Evolutionary conservation across 306 rosid species (phyloP).

Genomic region (Dalbergia cochinchinensis): DNA sequence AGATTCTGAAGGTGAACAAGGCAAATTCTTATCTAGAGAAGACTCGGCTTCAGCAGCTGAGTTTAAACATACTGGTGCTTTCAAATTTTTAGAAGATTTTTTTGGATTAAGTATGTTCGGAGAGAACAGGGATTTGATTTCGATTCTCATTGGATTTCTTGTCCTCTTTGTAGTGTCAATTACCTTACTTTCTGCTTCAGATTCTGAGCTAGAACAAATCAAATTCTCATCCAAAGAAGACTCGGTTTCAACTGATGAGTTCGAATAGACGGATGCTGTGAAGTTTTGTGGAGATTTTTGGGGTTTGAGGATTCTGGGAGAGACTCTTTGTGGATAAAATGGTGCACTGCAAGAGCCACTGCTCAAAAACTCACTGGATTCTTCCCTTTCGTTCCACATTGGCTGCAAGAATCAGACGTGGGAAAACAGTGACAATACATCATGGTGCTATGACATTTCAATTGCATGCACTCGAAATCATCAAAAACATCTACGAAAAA

Average conservation of each 20-base stretch:
- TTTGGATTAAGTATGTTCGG: neutral
- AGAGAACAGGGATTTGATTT: conserved; percentile 4
- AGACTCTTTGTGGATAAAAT: conserved; percentile 69
- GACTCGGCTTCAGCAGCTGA: conserved; percentile 55
- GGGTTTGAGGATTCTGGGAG: conserved; percentile 50
- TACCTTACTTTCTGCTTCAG: conserved; percentile 75
- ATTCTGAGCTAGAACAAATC: conserved; percentile 59
- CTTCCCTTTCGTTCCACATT: conserved; percentile 80
- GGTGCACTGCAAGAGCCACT: conserved; percentile 45
- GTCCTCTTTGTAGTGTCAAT: conserved; percentile 51
- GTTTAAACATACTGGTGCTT: conserved; percentile 48
- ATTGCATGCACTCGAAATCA: conserved; percentile 26
- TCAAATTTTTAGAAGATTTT: conserved; percentile 47
- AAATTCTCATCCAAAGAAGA: conserved; percentile 55
- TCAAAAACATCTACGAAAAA: neutral
- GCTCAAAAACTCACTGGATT: conserved; percentile 57
- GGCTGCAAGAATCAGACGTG: conserved; percentile 63
- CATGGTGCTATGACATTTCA: neutral
- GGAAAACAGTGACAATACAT: neutral
- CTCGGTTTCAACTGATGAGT: conserved; percentile 53
- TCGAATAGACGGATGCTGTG: conserved; percentile 48
- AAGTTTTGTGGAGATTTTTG: conserved; percentile 48
- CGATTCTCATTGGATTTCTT: conserved; percentile 43
- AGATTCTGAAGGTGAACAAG: conserved; percentile 61
- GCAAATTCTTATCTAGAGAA: conserved; percentile 51